Base-by-base conservation (phyloP, 257 asterid genomes). In the Solanum microdontum region DNA sequence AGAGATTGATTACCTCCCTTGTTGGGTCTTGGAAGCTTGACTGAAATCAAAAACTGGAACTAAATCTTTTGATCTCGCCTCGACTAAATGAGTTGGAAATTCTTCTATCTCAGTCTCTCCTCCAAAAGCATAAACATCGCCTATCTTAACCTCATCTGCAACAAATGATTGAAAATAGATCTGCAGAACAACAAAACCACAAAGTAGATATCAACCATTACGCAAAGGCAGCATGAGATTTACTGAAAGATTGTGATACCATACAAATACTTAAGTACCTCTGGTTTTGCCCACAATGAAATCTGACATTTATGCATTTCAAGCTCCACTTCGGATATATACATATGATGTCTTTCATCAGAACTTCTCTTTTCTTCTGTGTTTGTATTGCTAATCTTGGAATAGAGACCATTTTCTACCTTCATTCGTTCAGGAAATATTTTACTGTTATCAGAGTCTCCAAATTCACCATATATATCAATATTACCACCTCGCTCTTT, bases 21-120 rank as follows among this genome's bases (percentile, higher is more conserved):
- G 93, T 48, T 90, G 96, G 85, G 87, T 86, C 88, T 90, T 93
- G 80, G 96, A 93, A 88, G 89, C 89, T 90, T 94, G 98, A 87
- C 90, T 92, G 87, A 89, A 91, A 90, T 95, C 93, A 86, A 91
- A 93, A 91, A 93, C 94, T 5, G 99, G 98, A 90, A 96, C 93
- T 86, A 94, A 87, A 90, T 91, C 96, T 89, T 91, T 95, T n/a
- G 98, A 91, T 91, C 98, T 92, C 21, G 94, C 92, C 92, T 94
- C 98, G 17, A 96, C 91, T 87, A 60, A 88, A 60, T 90, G 94
- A 80, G 86, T 88, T 21, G 96, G 92, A 68, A 94, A 84, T 88
- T 88, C 91, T 92, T 96, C 99, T 33, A 97, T 91, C 93, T 94
- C 98, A 84, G 89, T 77, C 92, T 97, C 99, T 86, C 98, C 98